These are phyloP conservation scores for Teunomyces barrocoloradensis DNA, from an alignment of 805 yeast genomes.

Conservation along the genomic window DNA sequence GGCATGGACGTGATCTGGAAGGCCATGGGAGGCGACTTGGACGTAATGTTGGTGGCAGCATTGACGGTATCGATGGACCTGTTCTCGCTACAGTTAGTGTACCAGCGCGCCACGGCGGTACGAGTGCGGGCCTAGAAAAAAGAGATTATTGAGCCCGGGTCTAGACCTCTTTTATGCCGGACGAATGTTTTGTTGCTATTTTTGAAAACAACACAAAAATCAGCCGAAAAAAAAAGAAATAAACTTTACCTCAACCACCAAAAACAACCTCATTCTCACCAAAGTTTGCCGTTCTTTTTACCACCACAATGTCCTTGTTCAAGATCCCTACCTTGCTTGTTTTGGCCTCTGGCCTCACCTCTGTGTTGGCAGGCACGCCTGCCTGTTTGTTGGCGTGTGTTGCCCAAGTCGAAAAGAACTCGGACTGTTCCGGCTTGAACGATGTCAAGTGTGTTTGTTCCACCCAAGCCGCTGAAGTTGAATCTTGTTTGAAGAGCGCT, in stretches of 20 bases:
- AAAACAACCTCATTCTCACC: slow-evolving; percentile 2
- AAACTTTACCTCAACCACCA: not conserved
- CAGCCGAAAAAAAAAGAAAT: slow-evolving; percentile 2
- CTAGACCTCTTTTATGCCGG: not conserved
- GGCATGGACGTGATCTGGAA: slow-evolving; percentile 49
- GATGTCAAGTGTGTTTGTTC: slow-evolving; percentile 70
- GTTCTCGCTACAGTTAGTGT: slow-evolving; percentile 41
- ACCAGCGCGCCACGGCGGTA: slow-evolving; percentile 43
- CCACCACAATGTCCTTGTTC: slow-evolving; percentile 11
- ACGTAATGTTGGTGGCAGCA: slow-evolving; percentile 45
- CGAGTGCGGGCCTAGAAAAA: slow-evolving; percentile 5
- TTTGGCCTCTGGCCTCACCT: slow-evolving; percentile 40
- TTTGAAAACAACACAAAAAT: not conserved
- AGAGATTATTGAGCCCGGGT: not conserved
- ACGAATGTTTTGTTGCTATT: slow-evolving; percentile 2
- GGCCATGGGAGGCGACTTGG: slow-evolving; percentile 51
- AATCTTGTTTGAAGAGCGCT: slow-evolving; percentile 58
- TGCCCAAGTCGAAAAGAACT: slow-evolving; percentile 59
- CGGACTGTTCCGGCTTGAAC: slow-evolving; percentile 56
- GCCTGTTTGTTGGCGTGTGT: slow-evolving; percentile 92
- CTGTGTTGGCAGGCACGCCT: slow-evolving; percentile 67
- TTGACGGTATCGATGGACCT: slow-evolving; percentile 39
- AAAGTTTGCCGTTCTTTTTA: slow-evolving; percentile 8
- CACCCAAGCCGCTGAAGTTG: slow-evolving; percentile 49
- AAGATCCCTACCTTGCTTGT: slow-evolving; percentile 27